Evolutionary conservation across 2,329 filamentous ascomycete genomes (phyloP).

Genomic region (Colletotrichum sansevieriae): DNA sequence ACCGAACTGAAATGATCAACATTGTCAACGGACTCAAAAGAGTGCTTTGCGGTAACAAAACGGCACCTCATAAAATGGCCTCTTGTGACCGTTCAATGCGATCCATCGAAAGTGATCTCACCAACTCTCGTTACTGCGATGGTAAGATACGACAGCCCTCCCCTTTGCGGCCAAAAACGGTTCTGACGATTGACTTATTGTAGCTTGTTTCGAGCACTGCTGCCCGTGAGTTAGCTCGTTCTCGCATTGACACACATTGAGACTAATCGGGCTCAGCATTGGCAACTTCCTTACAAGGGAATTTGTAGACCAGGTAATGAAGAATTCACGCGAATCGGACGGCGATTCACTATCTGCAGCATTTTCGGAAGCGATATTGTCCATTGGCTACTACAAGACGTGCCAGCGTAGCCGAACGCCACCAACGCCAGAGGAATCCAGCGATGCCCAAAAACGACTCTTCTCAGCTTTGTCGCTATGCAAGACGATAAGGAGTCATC

Average conservation of each 20-base stretch:
- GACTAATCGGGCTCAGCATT: not conserved
- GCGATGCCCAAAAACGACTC: constrained; percentile 9
- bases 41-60: constrained; percentile 4
- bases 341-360: not conserved
- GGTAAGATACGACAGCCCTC: not conserved
- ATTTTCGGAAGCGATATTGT: constrained; percentile 15
- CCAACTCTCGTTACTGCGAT: constrained; percentile 25
- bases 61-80: not conserved
- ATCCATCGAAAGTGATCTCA: constrained; percentile 13
- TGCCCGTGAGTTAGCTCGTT: constrained; percentile 18
- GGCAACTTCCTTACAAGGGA: constrained; percentile 24
- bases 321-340: constrained; percentile 7
- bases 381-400: constrained; percentile 15
- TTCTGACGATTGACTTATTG: not conserved
- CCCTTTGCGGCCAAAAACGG: no score
- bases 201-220: constrained; percentile 32
- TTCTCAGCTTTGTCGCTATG: not conserved
- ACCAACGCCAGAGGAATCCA: not conserved
- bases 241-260: rapidly evolving
- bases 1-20: constrained; percentile 11
- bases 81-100: not conserved
- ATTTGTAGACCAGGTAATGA: constrained; percentile 13
- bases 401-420: constrained; percentile 16
- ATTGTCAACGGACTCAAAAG: constrained; percentile 33
- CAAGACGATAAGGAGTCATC: not conserved